phyloP scores from a whole-genome alignment of 2,329 filamentous ascomycete genomes.

The Arthrobotrys iridis region DNA sequence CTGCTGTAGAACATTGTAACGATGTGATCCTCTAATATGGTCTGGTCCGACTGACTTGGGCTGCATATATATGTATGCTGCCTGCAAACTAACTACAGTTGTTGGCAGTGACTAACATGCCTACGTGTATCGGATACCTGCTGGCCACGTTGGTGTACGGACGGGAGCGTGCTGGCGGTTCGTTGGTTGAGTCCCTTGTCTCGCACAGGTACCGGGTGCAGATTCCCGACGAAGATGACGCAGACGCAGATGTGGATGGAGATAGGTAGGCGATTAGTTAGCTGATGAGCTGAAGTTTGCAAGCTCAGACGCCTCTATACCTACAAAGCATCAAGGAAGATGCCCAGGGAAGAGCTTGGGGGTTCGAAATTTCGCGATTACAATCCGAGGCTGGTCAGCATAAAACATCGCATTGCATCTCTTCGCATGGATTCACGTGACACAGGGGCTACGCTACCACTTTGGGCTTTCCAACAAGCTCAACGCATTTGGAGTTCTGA shows the following conservation, averaged over 20 bases:
- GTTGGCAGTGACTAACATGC: neutral
- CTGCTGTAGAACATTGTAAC: slow-evolving; percentile 43
- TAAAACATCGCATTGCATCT: slow-evolving; percentile 16
- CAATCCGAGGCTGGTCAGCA: neutral
- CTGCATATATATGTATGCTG: neutral
- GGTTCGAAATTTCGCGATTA: no score
- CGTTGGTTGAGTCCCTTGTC: neutral
- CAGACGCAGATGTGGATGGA: neutral
- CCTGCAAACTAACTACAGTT: neutral
- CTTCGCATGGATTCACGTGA: slow-evolving; percentile 5
- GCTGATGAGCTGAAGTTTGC: neutral
- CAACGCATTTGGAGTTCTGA: no score
- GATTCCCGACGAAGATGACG: neutral
- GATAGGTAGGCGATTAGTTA: neutral
- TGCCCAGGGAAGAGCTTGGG: neutral
- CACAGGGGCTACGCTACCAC: neutral
- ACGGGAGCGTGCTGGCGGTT: neutral
- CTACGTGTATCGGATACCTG: neutral
- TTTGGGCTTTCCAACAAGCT: slow-evolving; percentile 1
- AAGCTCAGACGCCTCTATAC: neutral
- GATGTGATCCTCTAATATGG: no score
- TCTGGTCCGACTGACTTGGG: no score
- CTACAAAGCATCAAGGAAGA: neutral
- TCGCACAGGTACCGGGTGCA: neutral
- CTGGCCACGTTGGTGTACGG: slow-evolving; percentile 7